A percentile compares a stretch with the other conserved stretches of the same genome.
These are phyloP conservation scores for Alternaria rosae DNA, from an alignment of 2,329 filamentous ascomycete genomes.

Conservation along the genomic window DNA sequence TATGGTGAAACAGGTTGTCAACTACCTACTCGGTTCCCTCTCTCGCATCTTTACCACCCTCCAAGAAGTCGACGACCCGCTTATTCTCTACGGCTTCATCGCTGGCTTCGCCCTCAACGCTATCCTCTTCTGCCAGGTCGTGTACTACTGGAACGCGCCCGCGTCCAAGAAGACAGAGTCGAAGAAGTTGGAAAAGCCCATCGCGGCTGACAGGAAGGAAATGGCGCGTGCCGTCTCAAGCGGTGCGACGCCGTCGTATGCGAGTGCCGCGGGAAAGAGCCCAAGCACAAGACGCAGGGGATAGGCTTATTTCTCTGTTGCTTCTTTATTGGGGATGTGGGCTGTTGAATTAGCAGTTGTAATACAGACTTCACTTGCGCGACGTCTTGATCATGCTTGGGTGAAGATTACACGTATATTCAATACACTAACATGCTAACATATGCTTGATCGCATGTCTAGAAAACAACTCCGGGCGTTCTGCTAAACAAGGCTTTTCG, in stretches of 20 bases:
- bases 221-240: conserved; percentile 47
- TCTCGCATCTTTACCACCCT: conserved; percentile 97
- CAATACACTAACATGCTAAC: background rate
- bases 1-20: conserved; percentile 76
- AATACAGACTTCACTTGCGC: background rate
- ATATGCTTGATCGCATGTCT: background rate
- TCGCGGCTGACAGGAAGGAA: conserved; percentile 43
- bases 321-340: background rate
- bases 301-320: conserved; percentile 32
- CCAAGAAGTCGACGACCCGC: conserved; percentile 94
- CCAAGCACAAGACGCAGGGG: conserved; percentile 65
- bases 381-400: background rate
- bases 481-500: background rate
- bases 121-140: conserved; percentile 86
- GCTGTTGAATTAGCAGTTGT: background rate
- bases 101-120: conserved; percentile 90
- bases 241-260: conserved; percentile 41
- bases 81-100: conserved; percentile 94
- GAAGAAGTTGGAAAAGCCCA: conserved; percentile 51
- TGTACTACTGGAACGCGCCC: conserved; percentile 89
- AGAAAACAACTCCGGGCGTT: background rate
- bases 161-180: conserved; percentile 39
- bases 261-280: conserved; percentile 54
- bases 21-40: conserved; percentile 92
- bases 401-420: background rate